phyloP scores from a whole-genome alignment of 2,329 filamentous ascomycete species.

The Nothomitra cinnamomea region DNA sequence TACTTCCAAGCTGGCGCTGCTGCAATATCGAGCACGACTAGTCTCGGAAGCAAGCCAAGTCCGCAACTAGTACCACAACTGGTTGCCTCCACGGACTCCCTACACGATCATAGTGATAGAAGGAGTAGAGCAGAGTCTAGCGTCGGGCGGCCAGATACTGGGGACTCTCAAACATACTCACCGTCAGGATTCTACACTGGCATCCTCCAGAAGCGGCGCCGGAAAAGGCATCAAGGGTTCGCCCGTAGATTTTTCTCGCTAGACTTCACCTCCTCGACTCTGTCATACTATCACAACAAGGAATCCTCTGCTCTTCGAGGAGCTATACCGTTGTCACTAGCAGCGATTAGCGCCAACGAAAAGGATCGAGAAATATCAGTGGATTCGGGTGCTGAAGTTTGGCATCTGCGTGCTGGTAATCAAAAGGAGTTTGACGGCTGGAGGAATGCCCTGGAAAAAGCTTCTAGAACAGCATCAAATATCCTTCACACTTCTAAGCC shows the following conservation, averaged over 20 bases:
- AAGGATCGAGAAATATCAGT: slow-evolving; percentile 83
- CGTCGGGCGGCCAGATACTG: slow-evolving; percentile 20
- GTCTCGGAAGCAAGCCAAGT: slow-evolving; percentile 32
- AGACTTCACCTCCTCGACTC: slow-evolving; percentile 81
- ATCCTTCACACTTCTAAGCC: neutral
- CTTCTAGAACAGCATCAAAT: slow-evolving; percentile 37
- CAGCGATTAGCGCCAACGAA: slow-evolving; percentile 80
- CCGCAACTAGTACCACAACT: slow-evolving; percentile 28
- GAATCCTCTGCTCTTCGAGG: slow-evolving; percentile 85
- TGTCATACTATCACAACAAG: slow-evolving; percentile 92
- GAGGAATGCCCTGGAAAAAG: slow-evolving; percentile 70
- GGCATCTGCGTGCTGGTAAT: slow-evolving; percentile 77
- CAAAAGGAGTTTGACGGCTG: slow-evolving; percentile 75
- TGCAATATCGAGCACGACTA: slow-evolving; percentile 29
- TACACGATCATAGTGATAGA: slow-evolving; percentile 33
- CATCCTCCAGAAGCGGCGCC: slow-evolving; percentile 69
- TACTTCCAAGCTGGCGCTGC: slow-evolving; percentile 13
- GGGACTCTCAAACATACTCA: neutral
- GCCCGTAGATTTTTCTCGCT: slow-evolving; percentile 89
- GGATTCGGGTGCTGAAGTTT: slow-evolving; percentile 91
- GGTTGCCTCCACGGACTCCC: slow-evolving; percentile 42
- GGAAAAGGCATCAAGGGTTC: slow-evolving; percentile 88
- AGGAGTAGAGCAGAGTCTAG: slow-evolving; percentile 24
- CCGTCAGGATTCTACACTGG: slow-evolving; percentile 58
- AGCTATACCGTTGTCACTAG: slow-evolving; percentile 79